phyloP scores from a whole-genome alignment of 2,329 filamentous ascomycete genomes.

The Aureobasidium lini region DNA sequence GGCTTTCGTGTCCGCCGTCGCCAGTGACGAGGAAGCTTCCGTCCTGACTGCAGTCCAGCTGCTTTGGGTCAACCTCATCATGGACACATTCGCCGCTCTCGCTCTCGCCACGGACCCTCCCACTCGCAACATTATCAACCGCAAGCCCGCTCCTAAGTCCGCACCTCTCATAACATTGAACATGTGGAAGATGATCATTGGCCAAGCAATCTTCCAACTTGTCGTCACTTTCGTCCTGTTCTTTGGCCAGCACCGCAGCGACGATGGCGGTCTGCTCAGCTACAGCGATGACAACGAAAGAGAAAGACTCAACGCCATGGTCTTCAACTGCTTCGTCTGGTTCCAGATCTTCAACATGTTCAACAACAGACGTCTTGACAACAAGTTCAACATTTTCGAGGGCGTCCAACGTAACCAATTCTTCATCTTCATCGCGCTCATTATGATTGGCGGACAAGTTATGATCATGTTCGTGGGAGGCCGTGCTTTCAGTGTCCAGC shows the following conservation, averaged over 20 bases:
- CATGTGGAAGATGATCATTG: constrained; percentile 99
- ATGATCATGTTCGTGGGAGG: constrained; percentile 87
- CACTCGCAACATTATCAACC: constrained; percentile 68
- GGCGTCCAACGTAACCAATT: constrained; percentile 78
- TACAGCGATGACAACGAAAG: constrained; percentile 41
- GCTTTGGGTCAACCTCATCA: constrained; percentile 94
- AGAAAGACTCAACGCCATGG: constrained; percentile 63
- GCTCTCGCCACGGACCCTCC: constrained; percentile 88
- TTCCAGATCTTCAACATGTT: constrained; percentile 99
- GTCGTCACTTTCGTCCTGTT: constrained; percentile 71
- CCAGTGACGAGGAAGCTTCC: constrained; percentile 58
- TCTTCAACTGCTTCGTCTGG: constrained; percentile 99
- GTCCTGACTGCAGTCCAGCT: constrained; percentile 85
- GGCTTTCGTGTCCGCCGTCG: constrained; percentile 81
- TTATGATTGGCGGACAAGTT: constrained; percentile 85
- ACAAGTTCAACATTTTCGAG: constrained; percentile 92
- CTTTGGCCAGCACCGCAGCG: constrained; percentile 53
- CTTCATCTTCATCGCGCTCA: constrained; percentile 74
- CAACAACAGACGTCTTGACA: constrained; percentile 93
- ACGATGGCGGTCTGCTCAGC: constrained; percentile 43
- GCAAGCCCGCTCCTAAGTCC: constrained; percentile 69
- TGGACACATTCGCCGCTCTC: constrained; percentile 89
- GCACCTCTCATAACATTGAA: constrained; percentile 73
- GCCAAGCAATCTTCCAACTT: constrained; percentile 84
- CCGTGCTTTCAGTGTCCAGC: constrained; percentile 65